phyloP scores from a whole-genome alignment of 2,329 filamentous ascomycete species.

The Stemphylium beticola region DNA sequence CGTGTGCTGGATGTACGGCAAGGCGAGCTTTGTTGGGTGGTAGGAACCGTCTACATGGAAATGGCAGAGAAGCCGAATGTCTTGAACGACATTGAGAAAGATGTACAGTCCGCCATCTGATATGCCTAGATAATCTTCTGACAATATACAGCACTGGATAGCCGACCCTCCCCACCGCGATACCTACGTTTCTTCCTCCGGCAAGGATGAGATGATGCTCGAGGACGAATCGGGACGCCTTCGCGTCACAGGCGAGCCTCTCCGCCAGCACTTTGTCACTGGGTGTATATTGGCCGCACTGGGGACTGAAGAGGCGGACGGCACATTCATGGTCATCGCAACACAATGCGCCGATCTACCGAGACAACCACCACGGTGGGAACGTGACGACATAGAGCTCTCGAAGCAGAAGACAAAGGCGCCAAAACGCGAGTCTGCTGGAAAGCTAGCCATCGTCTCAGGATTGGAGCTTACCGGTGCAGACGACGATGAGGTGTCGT shows the following conservation, averaged over 20 bases:
- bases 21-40: conserved; percentile 93
- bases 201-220: conserved; percentile 76
- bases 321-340: conserved; percentile 91
- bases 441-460: conserved; percentile 87
- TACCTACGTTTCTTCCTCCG: conserved; percentile 73
- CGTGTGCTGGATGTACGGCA: conserved; percentile 94
- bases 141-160: conserved; percentile 74
- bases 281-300: conserved; percentile 94
- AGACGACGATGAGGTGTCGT: conserved; percentile 74
- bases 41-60: conserved; percentile 95
- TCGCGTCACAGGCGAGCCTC: conserved; percentile 72
- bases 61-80: conserved; percentile 97
- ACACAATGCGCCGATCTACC: conserved; percentile 86
- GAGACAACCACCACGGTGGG: conserved; percentile 81
- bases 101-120: conserved; percentile 59
- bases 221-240: conserved; percentile 95
- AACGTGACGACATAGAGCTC: conserved; percentile 61
- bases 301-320: conserved; percentile 90
- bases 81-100: conserved; percentile 91
- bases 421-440: conserved; percentile 54
- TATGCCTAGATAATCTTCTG: not conserved
- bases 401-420: conserved; percentile 45
- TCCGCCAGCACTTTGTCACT: conserved; percentile 79
- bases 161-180: conserved; percentile 77
- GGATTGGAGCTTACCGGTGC: conserved; percentile 83